Evolutionary conservation across 1,284 basidiomycete species (phyloP), one percentile per base, ranked within the genome.

Genomic region (Caloboletus firmus): DNA sequence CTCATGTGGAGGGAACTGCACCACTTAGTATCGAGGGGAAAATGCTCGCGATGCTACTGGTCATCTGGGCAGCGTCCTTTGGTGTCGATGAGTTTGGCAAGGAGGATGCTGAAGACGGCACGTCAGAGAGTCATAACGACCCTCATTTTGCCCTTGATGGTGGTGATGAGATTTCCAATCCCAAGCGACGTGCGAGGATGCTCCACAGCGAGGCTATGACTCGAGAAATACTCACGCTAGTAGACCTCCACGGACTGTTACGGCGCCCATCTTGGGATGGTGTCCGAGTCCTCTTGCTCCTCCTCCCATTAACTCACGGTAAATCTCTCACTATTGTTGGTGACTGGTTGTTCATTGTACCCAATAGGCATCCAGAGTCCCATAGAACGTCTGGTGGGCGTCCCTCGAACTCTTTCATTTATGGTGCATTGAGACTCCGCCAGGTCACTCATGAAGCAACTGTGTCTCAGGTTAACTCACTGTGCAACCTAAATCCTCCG

Each of bases 211-310:
- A 80, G 32, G 62, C 72, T 3, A 93, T 92, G 80, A 74, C 91
- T 13, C 79, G 80, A 42, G 85, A 93, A 69, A 73, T 94, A 34
- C 75, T 95, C 26, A 80, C 83, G 55, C 80, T 92, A 53, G 82
- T 95, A 46, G 93, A 95, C 68, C 74, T 85, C 43, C 83, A 86
- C 57, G 87, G 86, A 17, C 71, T 95, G 22, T 75, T 94, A 66
- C 79, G 93, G n/a, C 83, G 84, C 54, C 91, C 91, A 2, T 82
- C 86, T 4, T 90, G 91, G 84, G 93, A 95, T 59, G 92, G 93
- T 12, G 85, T 93, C 28, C 79, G 90, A 36, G 83, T 84, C 3
- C 74, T 95, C 32, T 72, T 95, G 24, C 77, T 95, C 41, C 72
- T 93, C 26, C 73, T 92, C 54, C 93, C 93, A 8, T 76, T 95